Evolutionary conservation across 2,329 filamentous ascomycete genomes (phyloP).

Genomic region (Hymenoscyphus albidus): DNA sequence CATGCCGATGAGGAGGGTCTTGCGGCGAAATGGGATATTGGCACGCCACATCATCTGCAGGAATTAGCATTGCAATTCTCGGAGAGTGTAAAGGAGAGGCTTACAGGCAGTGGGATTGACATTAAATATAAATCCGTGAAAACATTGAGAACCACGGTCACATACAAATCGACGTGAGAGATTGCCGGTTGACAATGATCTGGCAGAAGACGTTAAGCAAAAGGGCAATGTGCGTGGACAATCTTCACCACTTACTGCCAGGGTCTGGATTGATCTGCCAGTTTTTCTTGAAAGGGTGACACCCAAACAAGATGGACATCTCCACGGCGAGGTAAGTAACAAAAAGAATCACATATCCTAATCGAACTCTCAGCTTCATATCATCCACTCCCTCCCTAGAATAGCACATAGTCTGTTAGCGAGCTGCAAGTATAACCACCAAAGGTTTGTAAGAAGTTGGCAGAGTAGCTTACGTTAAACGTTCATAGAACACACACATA

Average conservation of each 20-base stretch:
- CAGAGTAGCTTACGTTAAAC: constrained; percentile 43
- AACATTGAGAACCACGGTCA: constrained; percentile 50
- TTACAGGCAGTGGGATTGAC: constrained; percentile 53
- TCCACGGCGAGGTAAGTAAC: constrained; percentile 47
- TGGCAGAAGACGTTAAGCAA: constrained; percentile 17
- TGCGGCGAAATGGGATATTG: constrained; percentile 45
- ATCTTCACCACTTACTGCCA: constrained; percentile 39
- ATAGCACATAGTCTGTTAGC: background rate
- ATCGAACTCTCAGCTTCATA: constrained; percentile 44
- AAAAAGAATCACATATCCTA: constrained; percentile 48
- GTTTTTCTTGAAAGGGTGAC: constrained; percentile 48
- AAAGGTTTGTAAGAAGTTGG: background rate
- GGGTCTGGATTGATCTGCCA: constrained; percentile 59
- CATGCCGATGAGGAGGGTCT: constrained; percentile 48
- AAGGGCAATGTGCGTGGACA: too few species aligned
- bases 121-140: constrained; percentile 55
- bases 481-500: constrained; percentile 52
- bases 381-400: constrained; percentile 31
- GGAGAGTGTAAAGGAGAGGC: constrained; percentile 11
- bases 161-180: constrained; percentile 48
- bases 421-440: background rate
- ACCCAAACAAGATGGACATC: constrained; percentile 49
- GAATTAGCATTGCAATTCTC: constrained; percentile 25
- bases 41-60: constrained; percentile 51
- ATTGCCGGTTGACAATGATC: constrained; percentile 49